Evolutionary conservation across 2,329 filamentous ascomycete species (phyloP).

Genomic region (Ceratocystis cacaofunesta): DNA sequence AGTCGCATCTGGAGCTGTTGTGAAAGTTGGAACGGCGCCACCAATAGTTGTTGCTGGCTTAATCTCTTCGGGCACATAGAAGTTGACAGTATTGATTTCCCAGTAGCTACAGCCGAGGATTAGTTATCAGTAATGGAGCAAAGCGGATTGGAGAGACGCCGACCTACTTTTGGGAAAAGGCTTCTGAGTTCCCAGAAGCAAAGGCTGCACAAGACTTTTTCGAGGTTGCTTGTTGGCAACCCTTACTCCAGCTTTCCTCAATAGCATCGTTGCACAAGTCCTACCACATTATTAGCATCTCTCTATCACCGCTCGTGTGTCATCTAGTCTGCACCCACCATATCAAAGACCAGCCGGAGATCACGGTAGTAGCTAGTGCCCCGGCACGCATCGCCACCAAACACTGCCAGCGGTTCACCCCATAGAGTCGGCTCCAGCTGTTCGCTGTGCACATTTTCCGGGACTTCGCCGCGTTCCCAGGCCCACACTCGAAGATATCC

Average conservation of each 20-base stretch:
- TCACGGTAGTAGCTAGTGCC: slow-evolving; percentile 50
- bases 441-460: slow-evolving; percentile 45
- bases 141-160: neutral
- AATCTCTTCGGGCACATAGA: slow-evolving; percentile 24
- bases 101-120: slow-evolving; percentile 29
- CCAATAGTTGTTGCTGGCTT: slow-evolving; percentile 8
- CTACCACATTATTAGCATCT: slow-evolving; percentile 20
- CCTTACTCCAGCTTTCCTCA: slow-evolving; percentile 30
- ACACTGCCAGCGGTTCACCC: slow-evolving; percentile 54
- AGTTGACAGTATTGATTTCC: slow-evolving; percentile 42
- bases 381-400: slow-evolving; percentile 50
- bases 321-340: slow-evolving; percentile 24
- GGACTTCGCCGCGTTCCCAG: slow-evolving; percentile 52
- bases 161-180: slow-evolving; percentile 14
- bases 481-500: slow-evolving; percentile 45
- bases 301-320: neutral
- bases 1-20: slow-evolving; percentile 9
- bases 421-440: slow-evolving; percentile 49
- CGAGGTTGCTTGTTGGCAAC: slow-evolving; percentile 25
- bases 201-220: slow-evolving; percentile 30
- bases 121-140: neutral
- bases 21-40: neutral
- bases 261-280: slow-evolving; percentile 70
- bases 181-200: neutral
- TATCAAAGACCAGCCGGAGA: slow-evolving; percentile 60